phyloP scores from a whole-genome alignment of 768 basidiomycete species.

The Panaeolus papilionaceus region DNA sequence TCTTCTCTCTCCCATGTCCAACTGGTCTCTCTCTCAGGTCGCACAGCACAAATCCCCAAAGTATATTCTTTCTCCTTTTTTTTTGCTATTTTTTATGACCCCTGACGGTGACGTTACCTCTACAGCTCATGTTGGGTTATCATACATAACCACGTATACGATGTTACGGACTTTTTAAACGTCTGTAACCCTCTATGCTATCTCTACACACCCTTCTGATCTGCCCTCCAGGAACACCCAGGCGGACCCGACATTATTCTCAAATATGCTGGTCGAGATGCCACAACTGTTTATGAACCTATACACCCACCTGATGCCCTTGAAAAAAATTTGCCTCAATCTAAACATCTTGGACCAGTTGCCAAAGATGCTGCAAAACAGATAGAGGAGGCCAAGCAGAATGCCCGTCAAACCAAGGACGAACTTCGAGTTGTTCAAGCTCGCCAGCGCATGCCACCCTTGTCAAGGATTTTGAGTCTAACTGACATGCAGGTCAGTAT shows the following conservation, averaged over 20 bases:
- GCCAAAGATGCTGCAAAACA: constrained; percentile 48
- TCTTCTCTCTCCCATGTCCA: constrained; percentile 39
- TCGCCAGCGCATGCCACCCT: constrained; percentile 63
- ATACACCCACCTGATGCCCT: constrained; percentile 89
- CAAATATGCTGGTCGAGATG: constrained; percentile 85
- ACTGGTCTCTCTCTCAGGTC: constrained; percentile 61
- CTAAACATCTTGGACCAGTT: constrained; percentile 77
- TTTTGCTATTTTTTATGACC: constrained; percentile 11
- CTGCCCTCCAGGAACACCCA: constrained; percentile 63
- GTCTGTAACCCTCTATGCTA: constrained; percentile 40
- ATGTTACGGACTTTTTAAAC: constrained; percentile 80
- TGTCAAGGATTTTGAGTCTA: constrained; percentile 74
- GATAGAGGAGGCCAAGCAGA: constrained; percentile 43
- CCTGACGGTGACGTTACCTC: constrained; percentile 19
- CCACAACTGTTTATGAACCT: constrained; percentile 76
- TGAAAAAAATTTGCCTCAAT: constrained; percentile 68
- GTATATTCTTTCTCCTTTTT: constrained; percentile 36
- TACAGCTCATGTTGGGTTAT: constrained; percentile 85
- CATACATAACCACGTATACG: constrained; percentile 81
- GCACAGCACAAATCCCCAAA: constrained; percentile 59
- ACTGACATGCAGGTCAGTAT: constrained; percentile 79
- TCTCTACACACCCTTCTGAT: constrained; percentile 14
- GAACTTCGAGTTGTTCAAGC: constrained; percentile 72
- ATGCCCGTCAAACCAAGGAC: constrained; percentile 65
- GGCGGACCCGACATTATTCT: constrained; percentile 86